A percentile compares a stretch with the other conserved stretches of the same genome.
Evolutionary conservation across 257 asterid species (phyloP).

Genomic region (Lycium ferocissimum): DNA sequence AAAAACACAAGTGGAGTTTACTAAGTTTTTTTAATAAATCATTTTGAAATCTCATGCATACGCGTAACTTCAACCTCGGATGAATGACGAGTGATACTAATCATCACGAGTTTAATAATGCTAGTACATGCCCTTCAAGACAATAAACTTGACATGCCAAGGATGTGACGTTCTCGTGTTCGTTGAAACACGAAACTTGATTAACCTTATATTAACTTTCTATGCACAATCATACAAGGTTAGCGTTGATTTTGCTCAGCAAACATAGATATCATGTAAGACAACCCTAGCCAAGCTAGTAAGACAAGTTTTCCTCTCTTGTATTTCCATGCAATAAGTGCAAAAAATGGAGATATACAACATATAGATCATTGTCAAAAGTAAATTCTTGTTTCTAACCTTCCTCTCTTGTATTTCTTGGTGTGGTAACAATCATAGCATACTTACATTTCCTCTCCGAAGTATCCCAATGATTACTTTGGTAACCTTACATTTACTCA

Average conservation of each 20-base stretch:
- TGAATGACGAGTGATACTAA: not conserved
- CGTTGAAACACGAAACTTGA: not conserved
- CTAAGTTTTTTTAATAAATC: not conserved
- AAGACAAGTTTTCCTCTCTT: not conserved
- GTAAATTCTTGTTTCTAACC: not conserved
- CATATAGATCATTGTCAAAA: not conserved
- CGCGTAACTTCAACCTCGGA: not conserved
- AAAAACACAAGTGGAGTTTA: not conserved
- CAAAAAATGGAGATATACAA: not conserved
- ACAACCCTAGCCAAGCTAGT: conserved; percentile 5
- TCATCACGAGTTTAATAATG: not conserved
- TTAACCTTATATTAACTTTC: not conserved
- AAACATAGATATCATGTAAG: not conserved
- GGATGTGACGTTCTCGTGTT: conserved; percentile 8
- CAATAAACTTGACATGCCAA: not conserved
- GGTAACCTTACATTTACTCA: no score
- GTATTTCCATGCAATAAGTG: not conserved
- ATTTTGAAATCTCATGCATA: not conserved
- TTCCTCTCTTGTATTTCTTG: not conserved
- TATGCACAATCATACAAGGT: not conserved
- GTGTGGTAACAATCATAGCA: no score
- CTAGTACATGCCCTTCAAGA: not conserved
- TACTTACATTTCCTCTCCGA: no score
- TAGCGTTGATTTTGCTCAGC: not conserved
- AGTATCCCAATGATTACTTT: no score